Evolutionary conservation across 495 filamentous ascomycete species (phyloP).

Genomic region (Aspergillus homomorphus): DNA sequence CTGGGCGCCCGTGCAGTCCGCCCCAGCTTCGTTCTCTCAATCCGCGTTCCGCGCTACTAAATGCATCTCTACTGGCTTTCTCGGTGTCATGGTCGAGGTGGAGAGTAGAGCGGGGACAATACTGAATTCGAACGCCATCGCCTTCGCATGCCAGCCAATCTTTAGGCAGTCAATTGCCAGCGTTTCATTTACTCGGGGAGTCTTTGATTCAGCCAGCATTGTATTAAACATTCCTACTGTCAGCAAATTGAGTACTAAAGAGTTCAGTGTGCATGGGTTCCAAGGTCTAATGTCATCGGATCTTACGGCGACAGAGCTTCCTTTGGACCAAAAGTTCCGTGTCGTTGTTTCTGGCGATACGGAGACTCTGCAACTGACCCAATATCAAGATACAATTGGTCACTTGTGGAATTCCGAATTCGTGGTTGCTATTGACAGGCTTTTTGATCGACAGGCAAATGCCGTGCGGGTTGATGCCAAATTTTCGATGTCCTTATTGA

Average conservation of each 20-base stretch:
- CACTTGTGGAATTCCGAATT: conserved; percentile 24
- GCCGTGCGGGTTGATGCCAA: conserved; percentile 5
- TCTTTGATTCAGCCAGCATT: conserved; percentile 8
- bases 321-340: not conserved
- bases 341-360: not conserved
- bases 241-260: not conserved
- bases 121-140: conserved; percentile 12
- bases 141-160: conserved; percentile 16
- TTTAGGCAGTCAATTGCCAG: conserved; percentile 17
- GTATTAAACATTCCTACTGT: not conserved
- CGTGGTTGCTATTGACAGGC: conserved; percentile 14
- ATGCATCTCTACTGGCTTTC: conserved; percentile 11
- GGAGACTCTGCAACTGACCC: not conserved
- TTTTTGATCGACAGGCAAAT: conserved; percentile 18
- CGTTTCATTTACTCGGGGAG: conserved; percentile 11
- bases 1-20: conserved; percentile 22
- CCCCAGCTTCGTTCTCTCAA: not conserved
- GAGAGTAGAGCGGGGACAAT: not conserved
- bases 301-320: not conserved
- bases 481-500: conserved; percentile 5
- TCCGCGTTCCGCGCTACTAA: conserved; percentile 11
- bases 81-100: conserved; percentile 18
- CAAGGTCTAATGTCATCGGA: conserved; percentile 6
- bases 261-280: conserved; percentile 9
- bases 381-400: conserved; percentile 11